Base-by-base conservation (phyloP, 225 moss, liverwort and hornwort genomes). In the Bryum argenteum region DNA sequence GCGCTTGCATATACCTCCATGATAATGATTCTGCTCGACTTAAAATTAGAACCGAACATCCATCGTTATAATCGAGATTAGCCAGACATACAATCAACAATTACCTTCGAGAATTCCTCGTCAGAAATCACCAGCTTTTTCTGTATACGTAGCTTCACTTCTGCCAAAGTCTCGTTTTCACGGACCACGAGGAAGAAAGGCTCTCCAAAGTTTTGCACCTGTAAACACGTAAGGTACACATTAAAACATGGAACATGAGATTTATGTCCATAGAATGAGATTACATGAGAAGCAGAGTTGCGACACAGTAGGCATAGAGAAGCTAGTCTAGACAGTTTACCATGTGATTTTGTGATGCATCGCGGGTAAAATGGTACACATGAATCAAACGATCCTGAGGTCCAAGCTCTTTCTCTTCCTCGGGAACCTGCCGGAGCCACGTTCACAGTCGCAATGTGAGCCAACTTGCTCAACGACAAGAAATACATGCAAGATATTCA, bases 191-290 rank as follows among this genome's bases (percentile, higher is more conserved):
- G 90, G 81, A 98, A 98, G 80, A 98, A 98, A 0, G 97, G 97
- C 73, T 98, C 97, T 63, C 97, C 94, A 92, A 98, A 98, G 84
- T 98, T 98, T 85, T 98, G 97, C 70, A 98, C 97, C 97, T 98
- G 88, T 33, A 6, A 33, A 2, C 33, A 33, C 5, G 33, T 33
- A 33, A 2, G 7, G 33, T 33, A 33, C 33, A 33, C 33, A 33
- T 33, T 33, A 33, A 5, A 33, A 33, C 33, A 33, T 33, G 33
- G 33, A 33, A 33, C 33, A 6, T 33, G 7, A 6, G 5, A 3
- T 33, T 33, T 33, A 33, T 33, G 33, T 26, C 33, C 33, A 33
- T 33, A 33, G 33, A 33, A 33, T 33, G 33, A 33, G 33, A 33
- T 33, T 5, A 33, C 4, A 33, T 33, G 7, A n/a, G 40, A 14